Evolutionary conservation across 805 yeast genomes (phyloP).

Genomic region (Spencermartinsiella europaea): DNA sequence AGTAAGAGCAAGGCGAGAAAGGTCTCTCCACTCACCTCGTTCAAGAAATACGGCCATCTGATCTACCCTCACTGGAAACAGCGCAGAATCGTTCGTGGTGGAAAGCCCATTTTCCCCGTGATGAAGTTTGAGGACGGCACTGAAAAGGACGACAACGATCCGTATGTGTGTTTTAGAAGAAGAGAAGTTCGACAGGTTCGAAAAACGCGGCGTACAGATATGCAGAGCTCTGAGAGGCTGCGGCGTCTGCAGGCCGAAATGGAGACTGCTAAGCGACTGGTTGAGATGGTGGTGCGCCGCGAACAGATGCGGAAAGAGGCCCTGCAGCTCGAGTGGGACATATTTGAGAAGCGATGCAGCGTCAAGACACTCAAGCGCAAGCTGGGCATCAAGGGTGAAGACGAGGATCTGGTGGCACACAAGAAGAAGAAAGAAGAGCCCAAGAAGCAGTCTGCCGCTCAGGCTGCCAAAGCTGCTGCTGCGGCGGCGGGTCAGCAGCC

Average conservation of each 20-base stretch:
- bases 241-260: slow-evolving; percentile 69
- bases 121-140: slow-evolving; percentile 78
- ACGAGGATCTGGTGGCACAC: slow-evolving; percentile 73
- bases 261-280: slow-evolving; percentile 65
- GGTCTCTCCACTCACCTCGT: slow-evolving; percentile 22
- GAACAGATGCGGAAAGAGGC: slow-evolving; percentile 60
- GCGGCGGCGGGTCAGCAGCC: slow-evolving; percentile 9
- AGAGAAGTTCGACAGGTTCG: slow-evolving; percentile 94
- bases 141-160: slow-evolving; percentile 89
- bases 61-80: slow-evolving; percentile 78
- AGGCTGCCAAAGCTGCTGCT: slow-evolving; percentile 6
- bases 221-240: slow-evolving; percentile 80
- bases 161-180: slow-evolving; percentile 91
- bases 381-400: slow-evolving; percentile 75
- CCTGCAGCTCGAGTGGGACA: slow-evolving; percentile 54
- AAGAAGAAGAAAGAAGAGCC: slow-evolving; percentile 45
- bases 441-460: slow-evolving; percentile 8
- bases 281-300: slow-evolving; percentile 67
- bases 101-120: slow-evolving; percentile 66
- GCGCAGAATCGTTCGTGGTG: slow-evolving; percentile 65
- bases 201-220: slow-evolving; percentile 91
- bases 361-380: slow-evolving; percentile 71
- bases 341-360: slow-evolving; percentile 68
- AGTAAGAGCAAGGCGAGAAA: slow-evolving; percentile 6
- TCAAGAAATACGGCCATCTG: slow-evolving; percentile 50